Evolutionary conservation across 176 grass and related monocot genomes (phyloP), one percentile per base, ranked within the genome.

Genomic region (Puccinellia tenuiflora): DNA sequence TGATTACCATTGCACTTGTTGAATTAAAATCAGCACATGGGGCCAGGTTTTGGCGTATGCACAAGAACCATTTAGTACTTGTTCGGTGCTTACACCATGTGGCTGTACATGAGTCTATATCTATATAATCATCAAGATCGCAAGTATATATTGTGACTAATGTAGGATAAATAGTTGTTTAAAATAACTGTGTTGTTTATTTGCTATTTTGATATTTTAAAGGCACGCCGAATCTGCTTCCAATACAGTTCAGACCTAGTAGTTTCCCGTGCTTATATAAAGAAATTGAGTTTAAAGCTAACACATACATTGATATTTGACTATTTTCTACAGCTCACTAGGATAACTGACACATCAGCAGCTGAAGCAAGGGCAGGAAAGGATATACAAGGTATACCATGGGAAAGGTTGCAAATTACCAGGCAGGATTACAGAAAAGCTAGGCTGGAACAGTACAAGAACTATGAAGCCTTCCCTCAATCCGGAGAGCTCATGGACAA

Each of bases 301-400:
- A 64, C 71, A 10, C 14, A 0, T 73, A n/a, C n/a, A 47, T 65
- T 78, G 17, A 64, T 64, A 18, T 54, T 77, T 54, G 46, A 13
- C 29, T 24, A 35, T 76, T 80, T 75, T 83, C 37, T 78, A 43
- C 86, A 98, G 96, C 79, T 91, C 64, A 83, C 78, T 57, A 90
- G 86, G 72, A 90, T 88, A 62, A 91, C 82, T 48, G 92, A 98
- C 82, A 98, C 89, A 50, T 91, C 92, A 38, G 91, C 96, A 71
- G 87, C 84, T 64, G 90, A 95, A 88, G 96, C 96, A 86, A 93
- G 86, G 68, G 82, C 79, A 81, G 96, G 96, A 67, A 95, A 93
- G 77, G 96, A 98, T 80, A 93, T 98, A 73, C 96, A 98, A 83
- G 92, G 96, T 37, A 98, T 98, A 75, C 96, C 90, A 76, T 98